Evolutionary conservation across 371 early-diverging fungal species (phyloP), one percentile per base, ranked within the genome.

Genomic region (Haplosporangium sp.): DNA sequence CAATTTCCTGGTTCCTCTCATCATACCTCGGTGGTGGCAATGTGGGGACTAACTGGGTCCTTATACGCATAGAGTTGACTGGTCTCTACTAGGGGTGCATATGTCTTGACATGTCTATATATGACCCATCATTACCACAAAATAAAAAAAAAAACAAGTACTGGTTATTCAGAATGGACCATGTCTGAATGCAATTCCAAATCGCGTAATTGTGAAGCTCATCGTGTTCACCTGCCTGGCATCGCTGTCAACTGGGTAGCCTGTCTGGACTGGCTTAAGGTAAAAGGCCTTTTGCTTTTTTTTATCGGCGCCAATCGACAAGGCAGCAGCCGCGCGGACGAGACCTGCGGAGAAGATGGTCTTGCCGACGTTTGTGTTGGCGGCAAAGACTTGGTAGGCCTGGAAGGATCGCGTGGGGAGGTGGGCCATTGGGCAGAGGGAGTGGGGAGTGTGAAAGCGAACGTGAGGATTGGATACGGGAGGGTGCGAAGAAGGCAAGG

Each of bases 341-440:
- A 91, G 82, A 37, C 91, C 92, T 1, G 94, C 85, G 10, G 93
- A 90, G 59, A 91, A 82, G 37, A 95, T 83, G 1, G 95, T 95
- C 84, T 95, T 95, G 43, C 95, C 95, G 42, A 94, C 90, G 75
- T 93, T 89, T 5, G 95, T 95, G 74, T 95, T 95, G 50, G 94
- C 91, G 3, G 92, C 87, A 82, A 93, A 93, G 62, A 93, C 83
- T 65, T 90, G 89, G 76, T 89, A 89, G 13, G 89, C 86, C 71
- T 90, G 89, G 75, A 90, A 89, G 54, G 89, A 83, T 62, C 88
- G 71, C 14, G 88, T 84, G 5, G 88, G 87, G 47, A 74, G 55
- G 55, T 80, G 80, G 20, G 72, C 67, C 76, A 75, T 70, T 7
- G 18, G 5, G 21, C 14, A 21, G 23, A 38, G 59, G 5, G 47